phyloP scores from a whole-genome alignment of 805 yeast genomes.

The Kuraishia ogatae region DNA sequence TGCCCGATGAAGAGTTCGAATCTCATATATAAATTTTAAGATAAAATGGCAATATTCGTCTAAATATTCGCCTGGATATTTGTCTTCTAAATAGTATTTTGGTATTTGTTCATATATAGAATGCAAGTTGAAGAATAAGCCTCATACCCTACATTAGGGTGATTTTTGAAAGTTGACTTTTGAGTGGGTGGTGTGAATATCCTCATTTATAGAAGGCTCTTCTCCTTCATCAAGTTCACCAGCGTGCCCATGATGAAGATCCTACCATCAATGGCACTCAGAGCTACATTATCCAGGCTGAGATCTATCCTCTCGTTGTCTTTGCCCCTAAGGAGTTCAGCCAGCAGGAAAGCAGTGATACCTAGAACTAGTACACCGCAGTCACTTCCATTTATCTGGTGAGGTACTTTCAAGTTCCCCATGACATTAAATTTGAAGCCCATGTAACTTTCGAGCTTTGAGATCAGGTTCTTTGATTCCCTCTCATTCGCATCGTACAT shows the following conservation, averaged over 20 bases:
- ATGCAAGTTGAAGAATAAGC: no score
- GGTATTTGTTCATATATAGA: no score
- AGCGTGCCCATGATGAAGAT: constrained; percentile 30
- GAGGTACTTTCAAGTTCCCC: constrained; percentile 32
- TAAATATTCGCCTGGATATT: no score
- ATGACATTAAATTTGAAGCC: constrained; percentile 12
- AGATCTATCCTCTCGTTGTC: constrained; percentile 26
- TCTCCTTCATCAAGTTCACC: constrained; percentile 16
- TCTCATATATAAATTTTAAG: no score
- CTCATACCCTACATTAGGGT: neutral
- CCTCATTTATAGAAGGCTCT: neutral
- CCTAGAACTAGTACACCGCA: constrained; percentile 46
- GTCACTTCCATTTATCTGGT: constrained; percentile 58
- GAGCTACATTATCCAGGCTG: constrained; percentile 27
- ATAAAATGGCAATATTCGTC: no score
- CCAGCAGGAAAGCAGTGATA: constrained; percentile 25
- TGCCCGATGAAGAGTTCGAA: no score
- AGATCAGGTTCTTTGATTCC: constrained; percentile 23
- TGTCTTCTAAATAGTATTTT: no score
- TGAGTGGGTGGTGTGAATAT: neutral
- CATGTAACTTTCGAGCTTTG: constrained; percentile 21
- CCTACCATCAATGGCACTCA: constrained; percentile 42
- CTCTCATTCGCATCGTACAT: constrained; percentile 33
- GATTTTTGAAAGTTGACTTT: neutral
- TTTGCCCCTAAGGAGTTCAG: constrained; percentile 21